These are phyloP conservation scores for Sporobolomyces roseus DNA, from an alignment of 768 basidiomycete species.

Conservation along the genomic window DNA sequence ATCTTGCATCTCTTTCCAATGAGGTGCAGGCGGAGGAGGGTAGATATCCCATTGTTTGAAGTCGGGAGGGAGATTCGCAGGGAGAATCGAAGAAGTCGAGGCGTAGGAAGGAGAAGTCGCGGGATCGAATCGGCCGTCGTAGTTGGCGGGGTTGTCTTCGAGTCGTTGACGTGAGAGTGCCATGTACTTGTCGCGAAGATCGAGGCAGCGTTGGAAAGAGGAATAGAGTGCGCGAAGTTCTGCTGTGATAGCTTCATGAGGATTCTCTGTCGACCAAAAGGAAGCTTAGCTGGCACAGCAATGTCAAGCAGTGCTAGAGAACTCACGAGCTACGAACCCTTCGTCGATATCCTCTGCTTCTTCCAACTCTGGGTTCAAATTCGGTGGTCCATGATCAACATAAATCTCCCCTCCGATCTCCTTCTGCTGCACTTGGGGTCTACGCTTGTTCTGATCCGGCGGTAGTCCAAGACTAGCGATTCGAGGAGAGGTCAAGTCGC, in stretches of 20 bases:
- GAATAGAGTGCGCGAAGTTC: slow-evolving; percentile 57
- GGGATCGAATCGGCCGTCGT: slow-evolving; percentile 66
- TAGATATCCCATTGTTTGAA: slow-evolving; percentile 76
- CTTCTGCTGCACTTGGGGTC: background rate
- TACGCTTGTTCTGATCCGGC: background rate
- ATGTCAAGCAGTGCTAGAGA: no score
- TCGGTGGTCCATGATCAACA: slow-evolving; percentile 19
- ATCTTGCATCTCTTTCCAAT: slow-evolving; percentile 64
- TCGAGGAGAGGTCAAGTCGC: slow-evolving; percentile 33
- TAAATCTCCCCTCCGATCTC: background rate
- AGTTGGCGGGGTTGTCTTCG: slow-evolving; percentile 89
- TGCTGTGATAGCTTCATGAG: slow-evolving; percentile 42
- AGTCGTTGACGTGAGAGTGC: slow-evolving; percentile 77
- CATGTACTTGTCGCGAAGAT: slow-evolving; percentile 95
- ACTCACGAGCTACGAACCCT: slow-evolving; percentile 32
- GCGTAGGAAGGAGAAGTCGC: slow-evolving; percentile 20
- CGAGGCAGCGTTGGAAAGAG: slow-evolving; percentile 71
- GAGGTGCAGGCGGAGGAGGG: slow-evolving; percentile 86
- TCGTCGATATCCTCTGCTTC: slow-evolving; percentile 38
- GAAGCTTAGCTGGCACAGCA: no score
- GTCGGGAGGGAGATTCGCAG: slow-evolving; percentile 59
- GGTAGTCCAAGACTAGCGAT: slow-evolving; percentile 26
- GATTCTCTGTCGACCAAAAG: slow-evolving; percentile 10
- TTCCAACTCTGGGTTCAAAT: slow-evolving; percentile 26
- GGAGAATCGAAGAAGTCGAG: slow-evolving; percentile 54